phyloP scores from a whole-genome alignment of 257 asterid genomes.

The Jasminum sambac region DNA sequence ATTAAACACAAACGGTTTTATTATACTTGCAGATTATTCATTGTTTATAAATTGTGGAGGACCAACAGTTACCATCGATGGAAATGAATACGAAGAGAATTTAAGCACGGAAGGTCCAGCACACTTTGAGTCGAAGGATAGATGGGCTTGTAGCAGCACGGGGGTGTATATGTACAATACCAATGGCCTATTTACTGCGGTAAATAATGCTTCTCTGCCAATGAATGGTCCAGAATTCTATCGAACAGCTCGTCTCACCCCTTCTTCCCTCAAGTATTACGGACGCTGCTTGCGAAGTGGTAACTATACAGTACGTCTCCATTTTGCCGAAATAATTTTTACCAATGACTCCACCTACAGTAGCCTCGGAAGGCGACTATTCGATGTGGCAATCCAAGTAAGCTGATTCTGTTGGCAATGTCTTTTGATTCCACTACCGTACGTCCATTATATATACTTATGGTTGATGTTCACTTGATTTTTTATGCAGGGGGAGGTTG shows the following conservation, averaged over 20 bases:
- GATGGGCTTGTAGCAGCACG: slow-evolving; percentile 86
- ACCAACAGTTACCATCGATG: slow-evolving; percentile 33
- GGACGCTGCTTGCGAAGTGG: slow-evolving; percentile 81
- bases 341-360: slow-evolving; percentile 48
- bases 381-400: slow-evolving; percentile 91
- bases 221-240: slow-evolving; percentile 41
- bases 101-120: slow-evolving; percentile 44
- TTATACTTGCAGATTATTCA: slow-evolving; percentile 45
- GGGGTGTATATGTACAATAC: slow-evolving; percentile 44
- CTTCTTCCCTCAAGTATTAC: slow-evolving; percentile 70
- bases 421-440: background rate
- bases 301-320: slow-evolving; percentile 86
- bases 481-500: slow-evolving; percentile 67
- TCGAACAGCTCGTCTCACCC: slow-evolving; percentile 71
- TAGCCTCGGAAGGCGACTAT: slow-evolving; percentile 76
- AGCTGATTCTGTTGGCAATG: slow-evolving; percentile 19
- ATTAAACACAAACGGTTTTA: too few species aligned
- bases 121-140: slow-evolving; percentile 37
- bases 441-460: too few species aligned
- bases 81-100: slow-evolving; percentile 62
- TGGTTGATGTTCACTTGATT: background rate
- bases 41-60: slow-evolving; percentile 90
- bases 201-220: slow-evolving; percentile 31
- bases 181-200: slow-evolving; percentile 16
- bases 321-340: slow-evolving; percentile 83